A percentile compares a stretch with the other conserved stretches of the same genome.
Evolutionary conservation across 2,329 filamentous ascomycete species (phyloP).

Genomic region (Aspergillus niger): DNA sequence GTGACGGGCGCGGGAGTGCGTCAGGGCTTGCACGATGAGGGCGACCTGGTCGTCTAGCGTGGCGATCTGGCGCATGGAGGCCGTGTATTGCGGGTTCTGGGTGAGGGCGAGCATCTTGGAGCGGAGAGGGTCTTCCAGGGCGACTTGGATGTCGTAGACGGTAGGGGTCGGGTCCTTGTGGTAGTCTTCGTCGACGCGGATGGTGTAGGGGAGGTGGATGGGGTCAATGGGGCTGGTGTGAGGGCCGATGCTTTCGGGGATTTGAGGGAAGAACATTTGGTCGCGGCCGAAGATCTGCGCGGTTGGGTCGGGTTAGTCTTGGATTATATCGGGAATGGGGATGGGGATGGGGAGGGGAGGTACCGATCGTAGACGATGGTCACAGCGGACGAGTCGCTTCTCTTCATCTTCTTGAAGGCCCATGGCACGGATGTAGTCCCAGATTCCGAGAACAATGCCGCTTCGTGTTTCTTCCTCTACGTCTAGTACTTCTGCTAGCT

Average conservation of each 20-base stretch:
- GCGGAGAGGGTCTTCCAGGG: conserved; percentile 79
- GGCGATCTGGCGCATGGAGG: conserved; percentile 74
- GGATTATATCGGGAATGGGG: no score
- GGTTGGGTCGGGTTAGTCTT: conserved; percentile 1
- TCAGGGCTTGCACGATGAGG: conserved; percentile 76
- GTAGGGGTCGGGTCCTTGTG: conserved; percentile 75
- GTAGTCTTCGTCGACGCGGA: conserved; percentile 85
- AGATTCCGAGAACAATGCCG: conserved; percentile 86
- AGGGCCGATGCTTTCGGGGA: conserved; percentile 75
- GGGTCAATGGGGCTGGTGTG: conserved; percentile 81
- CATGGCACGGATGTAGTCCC: conserved; percentile 89
- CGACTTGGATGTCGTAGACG: conserved; percentile 85
- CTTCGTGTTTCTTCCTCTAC: conserved; percentile 83
- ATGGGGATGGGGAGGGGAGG: conserved; percentile 39
- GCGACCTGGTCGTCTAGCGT: conserved; percentile 83
- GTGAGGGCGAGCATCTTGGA: conserved; percentile 66
- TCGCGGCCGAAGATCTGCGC: conserved; percentile 71
- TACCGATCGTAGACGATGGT: conserved; percentile 77
- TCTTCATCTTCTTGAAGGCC: conserved; percentile 92
- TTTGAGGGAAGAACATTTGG: conserved; percentile 78
- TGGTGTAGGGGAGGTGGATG: conserved; percentile 84
- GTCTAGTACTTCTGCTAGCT: conserved; percentile 81
- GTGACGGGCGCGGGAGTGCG: conserved; percentile 85
- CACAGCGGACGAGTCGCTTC: conserved; percentile 87
- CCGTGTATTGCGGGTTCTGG: conserved; percentile 68